Evolutionary conservation across 176 grass and related monocot genomes (phyloP), one percentile per base, ranked within the genome.

Genomic region (Oryza coarctata): DNA sequence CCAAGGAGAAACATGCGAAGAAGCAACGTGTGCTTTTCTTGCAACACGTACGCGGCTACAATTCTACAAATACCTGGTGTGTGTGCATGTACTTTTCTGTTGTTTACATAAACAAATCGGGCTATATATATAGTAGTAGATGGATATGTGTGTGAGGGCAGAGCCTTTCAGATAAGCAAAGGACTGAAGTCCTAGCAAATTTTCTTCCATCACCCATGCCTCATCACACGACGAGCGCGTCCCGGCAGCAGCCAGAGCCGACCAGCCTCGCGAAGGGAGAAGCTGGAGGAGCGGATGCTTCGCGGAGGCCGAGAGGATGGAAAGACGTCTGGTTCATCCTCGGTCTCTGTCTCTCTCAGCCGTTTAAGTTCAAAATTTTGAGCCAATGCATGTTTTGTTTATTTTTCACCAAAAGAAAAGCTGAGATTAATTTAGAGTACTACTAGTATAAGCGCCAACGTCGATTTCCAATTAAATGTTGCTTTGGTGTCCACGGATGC

Each of bases 231-330:
- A 0, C 43, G 36, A 2, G 22, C 18, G 22, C 52, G 52, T 23
- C 52, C 0, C 17, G 10, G 3, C 70, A 2, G 27, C 80, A 3
- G 50, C 50, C 25, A 18, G 68, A 26, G 18, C 12, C 5, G 32
- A 38, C 1, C 12, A 11, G 63, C 22, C 64, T 38, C 30, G 31
- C 31, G 0, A n/a, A 2, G 34, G 32, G 30, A 12, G 68, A 36
- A 1, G 70, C 22, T 5, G 71, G 41, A 7, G 30, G 35, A 22
- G 73, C 4, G 0, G 50, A 22, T 20, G 50, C 31, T 10, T 25
- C 32, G 29, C 20, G 9, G 71, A 83, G 71, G 62, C 81, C 81
- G 28, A 83, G 71, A 40, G 71, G 81, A 27, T 83, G 81, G 81
- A 63, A 62, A 38, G 81, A 71, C 15, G 33, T 83, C 30, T 14